Evolutionary conservation across 1,284 basidiomycete species (phyloP).

Genomic region (Flammula alnicola): DNA sequence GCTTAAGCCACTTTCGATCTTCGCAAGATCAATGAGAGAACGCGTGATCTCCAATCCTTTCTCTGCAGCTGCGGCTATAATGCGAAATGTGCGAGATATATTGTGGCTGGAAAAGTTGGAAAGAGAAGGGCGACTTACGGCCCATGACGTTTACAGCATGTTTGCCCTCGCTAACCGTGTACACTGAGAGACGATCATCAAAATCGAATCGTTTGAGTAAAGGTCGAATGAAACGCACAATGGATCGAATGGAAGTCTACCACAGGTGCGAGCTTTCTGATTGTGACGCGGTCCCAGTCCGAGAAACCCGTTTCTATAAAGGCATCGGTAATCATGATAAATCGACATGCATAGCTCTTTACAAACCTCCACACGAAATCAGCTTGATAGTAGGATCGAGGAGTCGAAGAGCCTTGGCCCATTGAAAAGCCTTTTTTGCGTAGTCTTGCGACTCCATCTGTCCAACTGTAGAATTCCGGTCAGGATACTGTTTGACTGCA

Average conservation of each 20-base stretch:
- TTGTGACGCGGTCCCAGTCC: constrained; percentile 45
- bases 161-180: constrained; percentile 45
- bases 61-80: constrained; percentile 49
- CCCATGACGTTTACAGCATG: constrained; percentile 48
- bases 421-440: constrained; percentile 60
- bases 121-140: constrained; percentile 31
- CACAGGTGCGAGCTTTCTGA: constrained; percentile 43
- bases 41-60: constrained; percentile 52
- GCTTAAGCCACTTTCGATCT: constrained; percentile 40
- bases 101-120: neutral
- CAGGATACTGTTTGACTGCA: too few relatives aligned
- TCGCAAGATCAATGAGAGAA: constrained; percentile 49
- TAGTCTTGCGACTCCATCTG: constrained; percentile 64
- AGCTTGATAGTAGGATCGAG: constrained; percentile 64
- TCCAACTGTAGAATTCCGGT: constrained; percentile 56
- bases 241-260: constrained; percentile 47
- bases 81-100: neutral
- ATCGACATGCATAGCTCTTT: too few relatives aligned
- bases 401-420: constrained; percentile 66
- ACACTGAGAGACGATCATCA: constrained; percentile 29
- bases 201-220: neutral
- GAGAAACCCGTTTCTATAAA: constrained; percentile 49
- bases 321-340: neutral
- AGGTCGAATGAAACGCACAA: constrained; percentile 26
- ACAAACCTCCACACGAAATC: constrained; percentile 63